Evolutionary conservation across 1,139 yeast species (phyloP), one percentile per base, ranked within the genome.

Genomic region (Yamadazyma atlantica): DNA sequence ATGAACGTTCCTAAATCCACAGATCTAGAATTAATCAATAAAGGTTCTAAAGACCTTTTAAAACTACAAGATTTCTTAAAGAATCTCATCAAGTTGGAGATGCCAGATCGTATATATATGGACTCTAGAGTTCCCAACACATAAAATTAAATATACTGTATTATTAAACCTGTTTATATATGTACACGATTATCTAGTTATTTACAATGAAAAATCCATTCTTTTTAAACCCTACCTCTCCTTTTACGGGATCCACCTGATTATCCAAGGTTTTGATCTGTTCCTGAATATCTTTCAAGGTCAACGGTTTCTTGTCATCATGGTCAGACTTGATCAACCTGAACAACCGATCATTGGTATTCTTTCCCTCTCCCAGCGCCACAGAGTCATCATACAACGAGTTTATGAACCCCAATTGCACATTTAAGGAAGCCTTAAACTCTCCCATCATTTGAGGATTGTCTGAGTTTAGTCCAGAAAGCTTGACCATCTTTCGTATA

Each of bases 81-180:
- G 40, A 89, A 88, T 11, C 65, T 88, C 39, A 71, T 89, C 13
- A 78, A 80, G 36, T 66, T 89, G 36, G 78, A 69, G 28, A 75
- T 85, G 29, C 95, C 96, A 2, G 95, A 86, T 54, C 68, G 96
- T 48, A 80, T 78, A 57, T 70, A 72, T 31, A 86, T 88, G 87
- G 96, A 89, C 57, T 76, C 89, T 3, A 70, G 95, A 50, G 67
- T 62, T 11, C 33, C 37, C 16, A 42, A 35, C 12, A 18, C 24
- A 8, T 33, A 13, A 4, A 16, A 14, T 5, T 22, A 15, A 19
- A 24, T 18, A n/a, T n/a, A n/a, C 11, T 18, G 39, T 4, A 35
- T 12, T 33, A 30, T 12, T 25, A 14, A 30, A 23, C 22, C 23
- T 17, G 30, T 18, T 35, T 27, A 9, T 24, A 23, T 23, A 23